phyloP scores from a whole-genome alignment of 805 yeast species.

The Metschnikowia baotianmanensis region DNA sequence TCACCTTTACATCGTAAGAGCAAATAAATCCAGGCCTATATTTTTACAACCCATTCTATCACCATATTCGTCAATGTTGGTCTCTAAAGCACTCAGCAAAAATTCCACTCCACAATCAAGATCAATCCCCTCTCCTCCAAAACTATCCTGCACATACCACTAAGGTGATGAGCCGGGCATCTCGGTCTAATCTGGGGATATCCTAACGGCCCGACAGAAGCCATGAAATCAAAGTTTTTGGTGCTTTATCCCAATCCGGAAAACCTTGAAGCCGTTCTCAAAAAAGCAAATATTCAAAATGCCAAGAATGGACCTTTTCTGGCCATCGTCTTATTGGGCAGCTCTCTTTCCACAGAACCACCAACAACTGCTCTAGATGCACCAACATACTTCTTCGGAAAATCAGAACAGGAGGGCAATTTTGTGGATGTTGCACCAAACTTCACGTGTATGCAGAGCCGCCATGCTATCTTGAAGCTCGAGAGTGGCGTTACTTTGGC shows the following conservation, averaged over 20 bases:
- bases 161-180: conserved; percentile 1
- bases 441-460: conserved; percentile 35
- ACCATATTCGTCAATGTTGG: too few relatives aligned
- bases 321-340: conserved; percentile 50
- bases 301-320: conserved; percentile 67
- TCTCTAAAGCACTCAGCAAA: too few relatives aligned
- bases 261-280: conserved; percentile 42
- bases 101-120: too few relatives aligned
- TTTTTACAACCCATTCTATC: too few relatives aligned
- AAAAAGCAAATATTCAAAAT: conserved; percentile 48
- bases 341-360: conserved; percentile 11
- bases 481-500: conserved; percentile 49
- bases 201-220: not conserved
- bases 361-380: conserved; percentile 23
- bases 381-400: conserved; percentile 26
- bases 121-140: too few relatives aligned
- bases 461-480: conserved; percentile 30
- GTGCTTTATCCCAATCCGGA: conserved; percentile 46
- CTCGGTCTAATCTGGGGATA: conserved; percentile 1
- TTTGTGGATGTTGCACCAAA: conserved; percentile 25
- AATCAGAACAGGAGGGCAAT: conserved; percentile 17
- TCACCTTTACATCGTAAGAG: too few relatives aligned
- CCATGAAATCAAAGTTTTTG: conserved; percentile 31
- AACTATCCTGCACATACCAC: not conserved
- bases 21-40: too few relatives aligned